phyloP scores from a whole-genome alignment of 805 yeast genomes.

The Metschnikowia kunwiensis region DNA sequence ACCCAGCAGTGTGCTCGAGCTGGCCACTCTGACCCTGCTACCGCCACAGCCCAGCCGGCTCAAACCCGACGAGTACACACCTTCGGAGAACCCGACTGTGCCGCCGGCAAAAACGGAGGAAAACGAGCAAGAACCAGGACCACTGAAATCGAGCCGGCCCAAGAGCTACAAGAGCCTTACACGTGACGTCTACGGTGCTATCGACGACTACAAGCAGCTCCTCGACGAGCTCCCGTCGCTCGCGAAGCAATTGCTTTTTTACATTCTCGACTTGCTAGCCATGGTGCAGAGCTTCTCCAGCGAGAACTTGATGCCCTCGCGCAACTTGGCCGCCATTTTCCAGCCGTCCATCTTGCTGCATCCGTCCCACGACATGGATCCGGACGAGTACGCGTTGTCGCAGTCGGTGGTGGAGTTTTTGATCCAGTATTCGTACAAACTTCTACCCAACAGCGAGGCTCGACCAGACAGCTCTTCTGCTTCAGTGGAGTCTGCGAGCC shows the following conservation, averaged over 20 bases:
- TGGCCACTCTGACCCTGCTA: neutral
- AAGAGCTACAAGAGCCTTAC: conserved; percentile 56
- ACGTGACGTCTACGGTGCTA: conserved; percentile 63
- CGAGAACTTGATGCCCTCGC: conserved; percentile 85
- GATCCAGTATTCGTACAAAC: conserved; percentile 77
- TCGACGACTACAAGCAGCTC: conserved; percentile 65
- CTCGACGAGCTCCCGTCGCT: conserved; percentile 71
- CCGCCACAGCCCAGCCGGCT: neutral
- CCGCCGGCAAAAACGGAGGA: neutral
- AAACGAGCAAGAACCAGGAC: neutral
- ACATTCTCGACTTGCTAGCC: conserved; percentile 80
- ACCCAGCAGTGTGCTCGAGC: neutral
- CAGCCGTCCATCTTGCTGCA: conserved; percentile 96
- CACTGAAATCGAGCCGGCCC: conserved; percentile 27
- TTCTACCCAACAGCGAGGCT: conserved; percentile 53
- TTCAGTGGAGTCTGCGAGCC: conserved; percentile 4
- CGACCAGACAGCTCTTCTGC: conserved; percentile 2
- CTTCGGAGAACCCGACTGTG: neutral
- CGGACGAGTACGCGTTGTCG: conserved; percentile 85
- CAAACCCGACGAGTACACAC: neutral
- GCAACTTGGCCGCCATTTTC: conserved; percentile 91
- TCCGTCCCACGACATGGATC: conserved; percentile 88
- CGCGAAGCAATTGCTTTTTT: conserved; percentile 77
- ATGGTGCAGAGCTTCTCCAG: conserved; percentile 77
- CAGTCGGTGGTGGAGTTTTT: conserved; percentile 84